Evolutionary conservation across 148 eudicot genomes (phyloP).

Genomic region (Chenopodium formosanum): DNA sequence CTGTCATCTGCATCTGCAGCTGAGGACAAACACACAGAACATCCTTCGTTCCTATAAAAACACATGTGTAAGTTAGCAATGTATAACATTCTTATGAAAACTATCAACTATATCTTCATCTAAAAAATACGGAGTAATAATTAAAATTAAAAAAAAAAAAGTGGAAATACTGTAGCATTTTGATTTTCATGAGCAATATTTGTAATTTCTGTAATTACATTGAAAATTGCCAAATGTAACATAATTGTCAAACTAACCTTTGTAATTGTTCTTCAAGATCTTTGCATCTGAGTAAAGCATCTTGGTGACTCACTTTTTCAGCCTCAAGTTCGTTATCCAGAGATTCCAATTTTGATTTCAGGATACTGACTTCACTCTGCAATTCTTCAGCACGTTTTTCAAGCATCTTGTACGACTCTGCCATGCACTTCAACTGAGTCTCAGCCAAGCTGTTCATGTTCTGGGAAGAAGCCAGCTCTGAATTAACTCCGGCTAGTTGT

Average conservation of each 20-base stretch:
- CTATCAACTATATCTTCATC: neutral
- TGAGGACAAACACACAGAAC: constrained; percentile 37
- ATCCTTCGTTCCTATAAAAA: constrained; percentile 54
- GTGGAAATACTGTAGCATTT: neutral
- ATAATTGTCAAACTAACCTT: constrained; percentile 51
- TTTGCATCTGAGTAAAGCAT: constrained; percentile 63
- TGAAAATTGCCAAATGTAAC: neutral
- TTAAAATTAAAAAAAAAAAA: too few species aligned
- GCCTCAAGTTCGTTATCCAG: constrained; percentile 64
- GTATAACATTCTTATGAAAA: neutral
- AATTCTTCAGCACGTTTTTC: constrained; percentile 76
- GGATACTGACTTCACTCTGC: constrained; percentile 57
- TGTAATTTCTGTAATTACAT: neutral
- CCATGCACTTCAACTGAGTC: constrained; percentile 97
- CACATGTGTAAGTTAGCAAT: constrained; percentile 19
- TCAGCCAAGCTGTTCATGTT: constrained; percentile 78
- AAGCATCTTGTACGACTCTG: constrained; percentile 83
- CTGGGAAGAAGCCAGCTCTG: constrained; percentile 64
- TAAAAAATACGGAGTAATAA: neutral
- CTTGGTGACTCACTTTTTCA: constrained; percentile 59
- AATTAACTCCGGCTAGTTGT: constrained; percentile 61
- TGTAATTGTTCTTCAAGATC: constrained; percentile 75
- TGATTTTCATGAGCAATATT: neutral
- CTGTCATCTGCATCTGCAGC: constrained; percentile 47
- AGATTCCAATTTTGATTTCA: constrained; percentile 48